Evolutionary conservation across 257 asterid species (phyloP).

Genomic region (Scutellaria barbata): DNA sequence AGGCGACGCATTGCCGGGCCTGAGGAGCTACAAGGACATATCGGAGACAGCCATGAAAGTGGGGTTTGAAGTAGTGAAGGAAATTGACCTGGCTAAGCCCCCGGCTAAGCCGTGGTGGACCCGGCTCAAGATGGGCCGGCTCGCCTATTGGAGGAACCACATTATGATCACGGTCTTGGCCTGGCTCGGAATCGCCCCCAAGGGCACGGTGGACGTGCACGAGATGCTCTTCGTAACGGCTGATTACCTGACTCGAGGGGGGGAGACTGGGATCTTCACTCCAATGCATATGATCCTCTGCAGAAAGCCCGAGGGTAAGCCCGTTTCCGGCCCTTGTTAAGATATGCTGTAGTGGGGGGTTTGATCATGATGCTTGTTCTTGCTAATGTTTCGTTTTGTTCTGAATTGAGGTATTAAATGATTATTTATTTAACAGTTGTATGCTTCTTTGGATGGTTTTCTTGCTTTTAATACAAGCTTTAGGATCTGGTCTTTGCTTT

Average conservation of each 20-base stretch:
- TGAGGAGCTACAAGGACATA: slow-evolving; percentile 59
- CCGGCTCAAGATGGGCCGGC: slow-evolving; percentile 76
- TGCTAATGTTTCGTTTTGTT: slow-evolving; percentile 27
- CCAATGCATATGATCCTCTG: slow-evolving; percentile 93
- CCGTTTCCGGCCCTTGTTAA: background rate
- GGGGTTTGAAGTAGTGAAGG: slow-evolving; percentile 69
- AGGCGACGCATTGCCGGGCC: slow-evolving; percentile 83
- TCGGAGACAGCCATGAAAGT: slow-evolving; percentile 59
- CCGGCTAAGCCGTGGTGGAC: slow-evolving; percentile 83
- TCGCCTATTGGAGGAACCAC: slow-evolving; percentile 90
- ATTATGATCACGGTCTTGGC: slow-evolving; percentile 59
- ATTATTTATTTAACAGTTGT: too few relatives aligned
- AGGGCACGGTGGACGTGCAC: slow-evolving; percentile 77
- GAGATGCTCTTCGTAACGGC: slow-evolving; percentile 88
- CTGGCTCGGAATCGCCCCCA: slow-evolving; percentile 76
- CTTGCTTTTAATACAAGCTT: too few relatives aligned
- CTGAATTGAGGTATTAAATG: slow-evolving; percentile 9
- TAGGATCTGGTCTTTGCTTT: slow-evolving; percentile 16
- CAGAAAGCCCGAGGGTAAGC: slow-evolving; percentile 68
- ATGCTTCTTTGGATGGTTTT: too few relatives aligned
- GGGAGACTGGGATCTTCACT: slow-evolving; percentile 72
- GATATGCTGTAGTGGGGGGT: background rate
- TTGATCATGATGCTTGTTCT: slow-evolving; percentile 19
- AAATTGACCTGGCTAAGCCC: slow-evolving; percentile 70
- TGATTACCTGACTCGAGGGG: slow-evolving; percentile 70